Evolutionary conservation across 768 basidiomycete species (phyloP).

Genomic region (Pholiota microspora): DNA sequence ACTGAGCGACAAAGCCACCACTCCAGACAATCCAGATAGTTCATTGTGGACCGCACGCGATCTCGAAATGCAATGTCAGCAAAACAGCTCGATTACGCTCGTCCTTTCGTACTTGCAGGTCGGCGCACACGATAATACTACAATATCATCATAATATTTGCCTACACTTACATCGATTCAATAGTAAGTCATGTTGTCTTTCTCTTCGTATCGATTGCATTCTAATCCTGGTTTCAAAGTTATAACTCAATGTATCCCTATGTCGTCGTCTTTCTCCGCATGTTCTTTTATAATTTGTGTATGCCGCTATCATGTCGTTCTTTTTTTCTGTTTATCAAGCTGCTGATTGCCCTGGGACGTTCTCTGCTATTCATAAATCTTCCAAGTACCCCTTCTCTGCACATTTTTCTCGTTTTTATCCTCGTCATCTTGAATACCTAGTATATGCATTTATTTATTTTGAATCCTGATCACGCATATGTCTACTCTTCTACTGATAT

Average conservation of each 20-base stretch:
- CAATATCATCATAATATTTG: conserved; percentile 18
- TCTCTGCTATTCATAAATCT: background rate
- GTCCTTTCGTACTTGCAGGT: conserved; percentile 67
- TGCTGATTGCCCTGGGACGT: background rate
- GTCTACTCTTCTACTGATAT: background rate
- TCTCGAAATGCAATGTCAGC: conserved; percentile 78
- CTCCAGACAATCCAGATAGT: conserved; percentile 30
- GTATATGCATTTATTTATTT: conserved; percentile 5
- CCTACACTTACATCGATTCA: background rate
- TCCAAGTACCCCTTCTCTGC: background rate
- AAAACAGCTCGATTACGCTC: conserved; percentile 83
- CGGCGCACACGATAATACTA: conserved; percentile 35
- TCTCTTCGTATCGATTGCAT: background rate
- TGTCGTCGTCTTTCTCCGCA: conserved; percentile 9
- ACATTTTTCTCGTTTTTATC: no score
- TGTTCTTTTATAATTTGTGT: conserved; percentile 23
- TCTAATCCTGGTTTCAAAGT: conserved; percentile 7
- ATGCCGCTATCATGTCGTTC: conserved; percentile 10
- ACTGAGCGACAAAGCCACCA: conserved; percentile 19
- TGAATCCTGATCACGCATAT: conserved; percentile 1
- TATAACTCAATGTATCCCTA: conserved; percentile 12
- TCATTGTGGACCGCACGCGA: conserved; percentile 80
- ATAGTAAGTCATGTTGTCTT: conserved; percentile 4
- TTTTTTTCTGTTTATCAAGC: conserved; percentile 9
- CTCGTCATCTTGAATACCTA: conserved; percentile 8